Evolutionary conservation across 345 rosid genomes (phyloP).

Genomic region (Bretschneidera sinensis): DNA sequence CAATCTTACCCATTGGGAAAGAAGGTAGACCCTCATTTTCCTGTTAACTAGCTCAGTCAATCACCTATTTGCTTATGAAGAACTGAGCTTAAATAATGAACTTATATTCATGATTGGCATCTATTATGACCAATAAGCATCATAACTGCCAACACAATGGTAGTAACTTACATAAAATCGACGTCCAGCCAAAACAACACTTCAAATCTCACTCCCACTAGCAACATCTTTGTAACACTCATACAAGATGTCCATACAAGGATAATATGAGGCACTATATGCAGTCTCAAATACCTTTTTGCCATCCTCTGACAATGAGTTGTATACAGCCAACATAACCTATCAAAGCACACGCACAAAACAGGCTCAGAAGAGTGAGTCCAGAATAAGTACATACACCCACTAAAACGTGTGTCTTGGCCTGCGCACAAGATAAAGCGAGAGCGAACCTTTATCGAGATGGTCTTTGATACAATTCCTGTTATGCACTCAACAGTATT

Average conservation of each 20-base stretch:
- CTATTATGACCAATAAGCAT: background rate
- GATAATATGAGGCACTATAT: no score
- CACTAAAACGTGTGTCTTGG: no score
- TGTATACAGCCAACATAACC: constrained; percentile 63
- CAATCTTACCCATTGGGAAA: constrained; percentile 52
- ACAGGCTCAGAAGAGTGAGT: constrained; percentile 10
- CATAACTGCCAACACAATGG: background rate
- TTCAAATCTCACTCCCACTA: no score
- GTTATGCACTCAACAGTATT: no score
- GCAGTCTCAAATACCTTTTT: no score
- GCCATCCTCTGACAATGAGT: constrained; percentile 45
- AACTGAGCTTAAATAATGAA: background rate
- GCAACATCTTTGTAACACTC: no score
- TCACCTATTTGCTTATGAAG: background rate
- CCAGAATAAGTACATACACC: no score
- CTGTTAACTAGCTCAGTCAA: constrained; percentile 16
- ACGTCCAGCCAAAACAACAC: constrained; percentile 43
- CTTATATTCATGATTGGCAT: constrained; percentile 1
- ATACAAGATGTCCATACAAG: no score
- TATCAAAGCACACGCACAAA: constrained; percentile 24
- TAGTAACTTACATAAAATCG: constrained; percentile 30
- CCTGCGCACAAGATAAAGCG: background rate
- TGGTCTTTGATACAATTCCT: constrained; percentile 48
- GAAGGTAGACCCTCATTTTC: constrained; percentile 48
- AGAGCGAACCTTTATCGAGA: constrained; percentile 44